Base-by-base conservation (phyloP, 805 yeast genomes). In the Sungouiella thailandica region DNA sequence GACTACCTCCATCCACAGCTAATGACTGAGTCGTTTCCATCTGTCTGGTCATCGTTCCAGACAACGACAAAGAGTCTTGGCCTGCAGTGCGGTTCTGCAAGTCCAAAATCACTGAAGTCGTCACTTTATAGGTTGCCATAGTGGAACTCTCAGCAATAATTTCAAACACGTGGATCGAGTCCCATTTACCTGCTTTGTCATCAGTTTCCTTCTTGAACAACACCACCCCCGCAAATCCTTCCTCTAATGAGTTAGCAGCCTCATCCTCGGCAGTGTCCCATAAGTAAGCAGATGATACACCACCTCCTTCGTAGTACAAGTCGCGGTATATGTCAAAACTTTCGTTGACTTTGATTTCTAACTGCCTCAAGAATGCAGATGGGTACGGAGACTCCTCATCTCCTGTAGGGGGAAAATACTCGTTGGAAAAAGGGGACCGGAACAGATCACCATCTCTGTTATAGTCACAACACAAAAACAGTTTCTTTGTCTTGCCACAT, bases 281-380 rank as follows among this genome's bases (percentile, higher is more conserved):
- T 32, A 93, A 65, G 55, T 93, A 90, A 12, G 83, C 95, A 36
- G 89, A 78, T 2, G 93, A 80, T 25, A 83, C 68, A 15, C 97
- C 98, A 7, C 62, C 52, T 25, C 97, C 97, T 58, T 89, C 97
- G 57, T 88, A 90, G 64, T 90, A 90, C 48, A 90, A 64, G 55
- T 93, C 98, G 45, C 96, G 72, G 63, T 93, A 90, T 23, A 90
- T 74, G 50, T 88, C 97, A 55, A 90, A 86, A 4, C 96, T 83
- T 43, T 86, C 90, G 57, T 90, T 93, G 40, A 95, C 89, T 44
- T 78, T 70, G 17, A 74, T 56, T 61, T 90, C 98, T 44, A 90
- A 64, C 45, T 77, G 72, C 45, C 97, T 70, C 42, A 93, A 67
- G 16, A 61, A 60, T 2, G 61, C 61, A 3, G 84, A 71, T 8